Evolutionary conservation across 192 early-diverging fungal species (phyloP), one percentile per base, ranked within the genome.

Genomic region (Backusella tarrabulga): DNA sequence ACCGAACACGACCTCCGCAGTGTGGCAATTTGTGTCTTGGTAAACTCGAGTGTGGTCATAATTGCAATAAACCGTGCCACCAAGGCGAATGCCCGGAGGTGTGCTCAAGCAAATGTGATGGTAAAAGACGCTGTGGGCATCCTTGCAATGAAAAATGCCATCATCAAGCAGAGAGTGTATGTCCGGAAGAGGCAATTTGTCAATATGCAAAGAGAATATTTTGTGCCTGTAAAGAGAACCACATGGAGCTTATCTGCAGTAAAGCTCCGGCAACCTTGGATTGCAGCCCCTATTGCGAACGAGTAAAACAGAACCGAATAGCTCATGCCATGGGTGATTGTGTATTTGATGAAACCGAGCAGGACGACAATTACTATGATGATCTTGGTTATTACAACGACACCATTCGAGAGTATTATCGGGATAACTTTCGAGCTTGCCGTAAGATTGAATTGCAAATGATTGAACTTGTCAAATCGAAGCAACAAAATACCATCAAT

Each of bases 61-160:
- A 72, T 8, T 99, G 97, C 83, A 78, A 83, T 78, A 88, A 95
- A 34, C 88, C 91, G 21, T 99, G 97, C 80, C 97, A 99, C 79
- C 77, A 87, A 34, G 91, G 91, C 6, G 87, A 86, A 70, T 98
- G 97, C 74, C 75, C 90, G 9, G 74, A 77, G 15, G 88, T 56
- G 17, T 99, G 97, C 79, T 69, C 74, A 4, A 91, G 94, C 73
- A 68, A 76, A 29, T 99, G 97, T 81, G 90, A 90, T 19, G 89
- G 91, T 44, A 84, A 89, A 23, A 90, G 94, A 56, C 85, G 89
- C 67, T 99, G 97, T 78, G 94, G 95, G 12, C 97, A 99, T 78
- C 81, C 86, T 17, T 99, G 96, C 77, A 67, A 81, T 3, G 79
- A 82, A 4, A 56, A 85, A 6, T 99, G 97, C 80, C 97, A 99